Conservation (phyloP, 2,329 filamentous ascomycete genomes). For the Hymenoscyphus occultus region DNA sequence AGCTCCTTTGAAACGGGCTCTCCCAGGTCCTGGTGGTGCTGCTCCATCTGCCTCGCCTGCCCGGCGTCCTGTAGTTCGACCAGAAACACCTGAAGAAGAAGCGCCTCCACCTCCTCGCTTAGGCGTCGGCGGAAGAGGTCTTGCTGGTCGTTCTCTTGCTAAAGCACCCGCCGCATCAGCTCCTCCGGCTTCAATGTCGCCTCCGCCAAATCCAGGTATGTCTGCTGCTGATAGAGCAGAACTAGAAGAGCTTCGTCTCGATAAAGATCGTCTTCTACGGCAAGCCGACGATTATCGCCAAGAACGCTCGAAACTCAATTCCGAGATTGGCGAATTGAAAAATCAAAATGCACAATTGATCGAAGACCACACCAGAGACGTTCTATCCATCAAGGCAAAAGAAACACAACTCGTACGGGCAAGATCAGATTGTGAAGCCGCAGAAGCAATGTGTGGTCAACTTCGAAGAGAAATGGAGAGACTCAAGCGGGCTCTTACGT, state of each 20-base stretch:
- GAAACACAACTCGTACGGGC: conserved; percentile 95
- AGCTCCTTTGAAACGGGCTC: conserved; percentile 54
- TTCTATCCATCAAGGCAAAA: conserved; percentile 95
- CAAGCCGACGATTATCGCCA: conserved; percentile 77
- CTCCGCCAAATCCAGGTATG: conserved; percentile 63
- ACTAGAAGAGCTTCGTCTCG: conserved; percentile 78
- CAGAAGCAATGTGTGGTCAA: conserved; percentile 81
- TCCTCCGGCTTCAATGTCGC: conserved; percentile 51
- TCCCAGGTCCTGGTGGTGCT: conserved; percentile 46
- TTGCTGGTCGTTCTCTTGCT: conserved; percentile 80
- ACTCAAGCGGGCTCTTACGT: conserved; percentile 79
- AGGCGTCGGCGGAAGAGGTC: conserved; percentile 55
- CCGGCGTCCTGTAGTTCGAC: conserved; percentile 45
- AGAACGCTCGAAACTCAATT: conserved; percentile 76
- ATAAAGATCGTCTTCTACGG: conserved; percentile 74
- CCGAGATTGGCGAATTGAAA: conserved; percentile 89
- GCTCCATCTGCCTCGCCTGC: conserved; percentile 44
- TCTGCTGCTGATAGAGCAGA: conserved; percentile 85
- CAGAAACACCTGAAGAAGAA: conserved; percentile 47
- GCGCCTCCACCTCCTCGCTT: conserved; percentile 30
- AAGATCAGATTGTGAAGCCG: conserved; percentile 82
- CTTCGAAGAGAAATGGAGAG: conserved; percentile 86
- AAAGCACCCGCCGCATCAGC: conserved; percentile 56
- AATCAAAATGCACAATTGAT: conserved; percentile 96
- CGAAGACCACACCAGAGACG: conserved; percentile 93